Percentiles rank a stretch among this genome's conserved stretches.
These are phyloP conservation scores for Strobilomyces dryophilus DNA, from an alignment of 768 basidiomycete genomes.

Conservation along the genomic window DNA sequence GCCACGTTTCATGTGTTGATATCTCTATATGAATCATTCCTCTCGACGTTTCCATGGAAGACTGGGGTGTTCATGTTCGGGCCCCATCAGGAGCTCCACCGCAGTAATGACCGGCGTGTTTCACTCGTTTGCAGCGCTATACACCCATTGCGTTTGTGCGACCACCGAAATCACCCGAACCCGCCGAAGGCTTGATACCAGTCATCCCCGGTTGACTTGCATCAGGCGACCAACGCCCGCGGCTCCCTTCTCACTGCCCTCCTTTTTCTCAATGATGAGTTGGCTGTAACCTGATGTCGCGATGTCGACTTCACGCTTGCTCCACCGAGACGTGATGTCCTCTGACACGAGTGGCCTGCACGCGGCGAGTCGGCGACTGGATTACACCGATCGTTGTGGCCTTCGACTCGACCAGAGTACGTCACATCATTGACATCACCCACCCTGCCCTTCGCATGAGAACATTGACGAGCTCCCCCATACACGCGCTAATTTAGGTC, in stretches of 20 bases:
- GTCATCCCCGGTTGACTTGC: neutral
- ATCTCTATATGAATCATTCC: neutral
- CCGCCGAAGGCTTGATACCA: neutral
- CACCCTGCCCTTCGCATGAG: neutral
- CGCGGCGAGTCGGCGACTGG: neutral
- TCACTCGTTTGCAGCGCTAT: neutral
- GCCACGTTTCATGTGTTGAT: neutral
- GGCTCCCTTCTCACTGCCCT: neutral
- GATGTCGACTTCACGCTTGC: neutral
- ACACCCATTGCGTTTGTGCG: neutral
- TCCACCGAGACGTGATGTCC: conserved; percentile 1
- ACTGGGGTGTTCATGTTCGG: neutral
- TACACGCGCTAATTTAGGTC: conserved; percentile 1
- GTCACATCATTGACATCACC: neutral
- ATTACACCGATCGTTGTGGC: neutral
- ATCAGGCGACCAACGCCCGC: neutral
- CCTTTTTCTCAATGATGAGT: neutral
- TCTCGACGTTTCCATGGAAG: conserved; percentile 2
- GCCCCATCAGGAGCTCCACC: neutral
- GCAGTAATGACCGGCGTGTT: conserved; percentile 1
- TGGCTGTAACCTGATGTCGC: neutral
- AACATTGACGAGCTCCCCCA: no score
- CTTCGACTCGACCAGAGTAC: neutral
- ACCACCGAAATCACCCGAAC: neutral
- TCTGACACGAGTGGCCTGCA: neutral